A percentile compares a stretch with the other conserved stretches of the same genome.
Conservation (phyloP, 306 rosid genomes). For the Fragaria nilgerrensis region DNA sequence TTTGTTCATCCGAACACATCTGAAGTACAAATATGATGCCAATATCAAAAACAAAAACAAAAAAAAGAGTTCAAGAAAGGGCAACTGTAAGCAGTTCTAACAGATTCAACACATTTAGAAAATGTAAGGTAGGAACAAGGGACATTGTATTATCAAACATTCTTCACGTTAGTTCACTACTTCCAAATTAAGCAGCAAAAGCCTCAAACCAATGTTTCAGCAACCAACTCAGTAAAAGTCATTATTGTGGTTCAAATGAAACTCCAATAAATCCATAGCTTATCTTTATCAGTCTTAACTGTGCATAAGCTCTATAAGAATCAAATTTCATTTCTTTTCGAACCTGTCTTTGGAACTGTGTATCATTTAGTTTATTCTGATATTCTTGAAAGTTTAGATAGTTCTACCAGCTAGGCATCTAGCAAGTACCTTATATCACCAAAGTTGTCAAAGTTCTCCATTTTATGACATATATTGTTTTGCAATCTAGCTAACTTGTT, state of each 20-base stretch:
- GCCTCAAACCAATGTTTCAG: background rate
- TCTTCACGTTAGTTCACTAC: background rate
- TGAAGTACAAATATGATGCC: slow-evolving; percentile 21
- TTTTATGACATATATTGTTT: background rate
- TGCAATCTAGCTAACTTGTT: background rate
- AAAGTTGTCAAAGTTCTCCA: background rate
- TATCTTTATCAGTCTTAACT: background rate
- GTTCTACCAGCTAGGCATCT: background rate
- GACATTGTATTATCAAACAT: background rate
- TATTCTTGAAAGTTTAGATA: background rate
- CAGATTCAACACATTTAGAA: background rate
- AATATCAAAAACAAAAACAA: too few relatives aligned
- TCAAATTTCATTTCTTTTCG: background rate
- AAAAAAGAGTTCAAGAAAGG: background rate
- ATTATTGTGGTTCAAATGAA: background rate
- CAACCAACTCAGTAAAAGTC: background rate
- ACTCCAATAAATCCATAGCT: background rate
- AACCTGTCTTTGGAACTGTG: background rate
- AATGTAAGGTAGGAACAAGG: background rate
- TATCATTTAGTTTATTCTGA: background rate
- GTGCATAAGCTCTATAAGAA: background rate
- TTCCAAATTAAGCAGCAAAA: background rate
- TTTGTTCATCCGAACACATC: slow-evolving; percentile 50
- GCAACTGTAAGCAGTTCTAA: slow-evolving; percentile 11
- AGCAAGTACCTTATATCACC: background rate